phyloP scores from a whole-genome alignment of 441 rosid species.

The Gossypium davidsonii region DNA sequence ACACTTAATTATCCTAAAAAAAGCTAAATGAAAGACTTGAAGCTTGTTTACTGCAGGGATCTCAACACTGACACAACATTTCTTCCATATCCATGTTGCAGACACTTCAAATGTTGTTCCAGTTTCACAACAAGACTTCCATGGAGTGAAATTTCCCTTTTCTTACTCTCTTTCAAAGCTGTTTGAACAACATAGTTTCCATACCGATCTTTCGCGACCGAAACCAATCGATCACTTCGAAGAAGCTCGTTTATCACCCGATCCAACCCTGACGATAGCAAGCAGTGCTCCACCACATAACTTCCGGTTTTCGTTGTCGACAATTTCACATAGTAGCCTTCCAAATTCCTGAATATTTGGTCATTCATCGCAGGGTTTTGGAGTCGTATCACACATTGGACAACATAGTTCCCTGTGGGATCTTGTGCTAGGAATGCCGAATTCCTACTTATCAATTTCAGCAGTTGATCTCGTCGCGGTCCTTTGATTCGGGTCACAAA shows the following conservation, averaged over 20 bases:
- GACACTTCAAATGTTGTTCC: neutral
- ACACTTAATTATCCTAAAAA: no score
- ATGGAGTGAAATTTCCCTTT: neutral
- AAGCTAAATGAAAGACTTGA: neutral
- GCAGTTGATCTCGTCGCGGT: conserved; percentile 14
- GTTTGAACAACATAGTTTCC: neutral
- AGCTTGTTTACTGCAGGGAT: neutral
- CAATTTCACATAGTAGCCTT: neutral
- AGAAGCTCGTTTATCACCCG: neutral
- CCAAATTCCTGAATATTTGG: neutral
- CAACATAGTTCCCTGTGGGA: neutral
- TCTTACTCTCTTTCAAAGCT: neutral
- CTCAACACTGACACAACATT: neutral
- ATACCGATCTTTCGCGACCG: neutral
- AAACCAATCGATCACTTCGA: neutral
- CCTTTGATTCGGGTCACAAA: conserved; percentile 22
- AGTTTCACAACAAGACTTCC: neutral
- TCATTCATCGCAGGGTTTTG: neutral
- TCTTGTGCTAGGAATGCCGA: conserved; percentile 28
- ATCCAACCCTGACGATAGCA: neutral
- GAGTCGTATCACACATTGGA: neutral
- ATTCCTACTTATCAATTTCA: conserved; percentile 13
- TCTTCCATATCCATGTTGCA: neutral
- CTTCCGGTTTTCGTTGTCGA: neutral
- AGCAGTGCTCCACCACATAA: neutral